Evolutionary conservation across 2,329 filamentous ascomycete genomes (phyloP).

Genomic region (Drechmeria coniospora): DNA sequence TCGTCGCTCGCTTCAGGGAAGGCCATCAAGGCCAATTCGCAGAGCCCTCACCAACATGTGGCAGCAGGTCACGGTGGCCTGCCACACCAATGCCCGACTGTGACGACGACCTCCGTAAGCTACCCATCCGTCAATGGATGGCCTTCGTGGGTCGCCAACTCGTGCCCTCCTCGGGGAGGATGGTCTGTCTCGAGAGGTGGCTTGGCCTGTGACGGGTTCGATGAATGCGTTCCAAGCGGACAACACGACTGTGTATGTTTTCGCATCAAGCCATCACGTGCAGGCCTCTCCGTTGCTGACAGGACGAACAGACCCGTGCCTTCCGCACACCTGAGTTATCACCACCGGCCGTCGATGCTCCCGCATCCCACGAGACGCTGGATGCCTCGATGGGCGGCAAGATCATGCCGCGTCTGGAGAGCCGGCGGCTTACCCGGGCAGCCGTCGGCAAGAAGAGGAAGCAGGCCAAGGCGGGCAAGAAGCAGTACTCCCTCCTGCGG

Average conservation of each 20-base stretch:
- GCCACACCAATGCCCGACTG: not conserved
- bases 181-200: too few relatives aligned
- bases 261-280: too few relatives aligned
- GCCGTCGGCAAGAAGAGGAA: constrained; percentile 1
- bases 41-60: too few relatives aligned
- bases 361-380: too few relatives aligned
- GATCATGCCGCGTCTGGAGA: not conserved
- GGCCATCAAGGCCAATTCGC: too few relatives aligned
- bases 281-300: too few relatives aligned
- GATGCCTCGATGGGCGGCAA: not conserved
- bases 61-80: not conserved
- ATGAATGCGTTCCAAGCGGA: too few relatives aligned
- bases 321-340: too few relatives aligned
- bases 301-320: too few relatives aligned
- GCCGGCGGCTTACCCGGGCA: not conserved
- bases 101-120: not conserved
- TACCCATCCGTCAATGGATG: not conserved
- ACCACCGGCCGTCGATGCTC: too few relatives aligned
- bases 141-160: not conserved
- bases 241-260: too few relatives aligned
- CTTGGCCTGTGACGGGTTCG: too few relatives aligned
- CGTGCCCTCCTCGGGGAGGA: not conserved
- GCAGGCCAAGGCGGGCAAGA: not conserved
- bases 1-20: not conserved
- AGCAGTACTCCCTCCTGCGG: constrained; percentile 12